Conservation (phyloP, 805 yeast species). For the Saccharomycopsis vini region DNA sequence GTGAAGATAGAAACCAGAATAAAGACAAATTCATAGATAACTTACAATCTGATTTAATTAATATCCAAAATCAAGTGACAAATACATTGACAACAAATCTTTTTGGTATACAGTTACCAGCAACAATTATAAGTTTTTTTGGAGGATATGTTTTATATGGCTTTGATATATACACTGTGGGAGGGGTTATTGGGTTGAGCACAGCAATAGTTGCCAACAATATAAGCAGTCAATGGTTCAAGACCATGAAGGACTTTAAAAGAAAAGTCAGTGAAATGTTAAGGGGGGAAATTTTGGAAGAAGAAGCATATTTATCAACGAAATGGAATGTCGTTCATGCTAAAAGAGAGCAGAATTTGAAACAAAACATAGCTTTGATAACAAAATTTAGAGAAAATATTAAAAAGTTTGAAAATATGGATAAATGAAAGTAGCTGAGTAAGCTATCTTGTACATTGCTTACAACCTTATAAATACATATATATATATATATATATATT, state of each 20-base stretch:
- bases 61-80: slow-evolving; percentile 10
- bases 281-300: slow-evolving; percentile 7
- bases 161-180: slow-evolving; percentile 11
- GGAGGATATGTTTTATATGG: slow-evolving; percentile 17
- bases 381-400: slow-evolving; percentile 8
- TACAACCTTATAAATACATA: neutral
- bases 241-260: slow-evolving; percentile 10
- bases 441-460: neutral
- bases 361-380: neutral
- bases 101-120: slow-evolving; percentile 16
- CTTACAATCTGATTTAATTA: slow-evolving; percentile 8
- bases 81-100: slow-evolving; percentile 12
- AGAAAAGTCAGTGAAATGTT: neutral
- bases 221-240: slow-evolving; percentile 11
- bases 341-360: neutral
- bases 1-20: neutral
- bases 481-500: neutral
- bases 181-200: slow-evolving; percentile 9
- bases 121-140: slow-evolving; percentile 3
- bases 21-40: neutral
- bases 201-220: slow-evolving; percentile 14
- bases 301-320: slow-evolving; percentile 3
- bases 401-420: neutral
- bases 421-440: neutral
- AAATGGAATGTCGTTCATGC: slow-evolving; percentile 6